Evolutionary conservation across 2,329 filamentous ascomycete species (phyloP).

Genomic region (Hysterium pulicare): DNA sequence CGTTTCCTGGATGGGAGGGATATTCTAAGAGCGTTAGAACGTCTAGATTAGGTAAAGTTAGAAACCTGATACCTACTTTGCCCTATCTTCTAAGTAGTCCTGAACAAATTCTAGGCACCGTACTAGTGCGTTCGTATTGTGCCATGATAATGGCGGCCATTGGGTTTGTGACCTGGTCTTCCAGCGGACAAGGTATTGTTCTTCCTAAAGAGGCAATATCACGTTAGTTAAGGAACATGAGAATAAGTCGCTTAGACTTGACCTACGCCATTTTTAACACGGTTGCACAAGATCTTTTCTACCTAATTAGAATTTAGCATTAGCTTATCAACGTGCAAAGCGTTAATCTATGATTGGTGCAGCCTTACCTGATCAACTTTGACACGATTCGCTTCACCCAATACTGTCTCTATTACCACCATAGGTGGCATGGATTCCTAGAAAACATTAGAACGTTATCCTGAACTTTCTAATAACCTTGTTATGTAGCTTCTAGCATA

Average conservation of each 20-base stretch:
- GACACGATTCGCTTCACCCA: constrained; percentile 18
- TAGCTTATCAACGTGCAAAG: background rate
- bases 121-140: constrained; percentile 38
- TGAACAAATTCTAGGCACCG: constrained; percentile 41
- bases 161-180: constrained; percentile 10
- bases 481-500: no score
- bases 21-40: background rate
- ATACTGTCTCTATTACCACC: constrained; percentile 24
- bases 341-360: background rate
- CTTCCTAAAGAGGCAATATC: constrained; percentile 27
- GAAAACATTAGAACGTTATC: constrained; percentile 9
- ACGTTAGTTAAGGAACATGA: constrained; percentile 10
- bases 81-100: constrained; percentile 36
- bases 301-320: constrained; percentile 14
- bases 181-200: constrained; percentile 46
- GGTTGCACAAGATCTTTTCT: constrained; percentile 24
- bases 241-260: background rate
- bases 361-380: constrained; percentile 20
- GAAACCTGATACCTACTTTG: constrained; percentile 17
- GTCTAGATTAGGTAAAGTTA: background rate
- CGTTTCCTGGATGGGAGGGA: constrained; percentile 16
- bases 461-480: background rate
- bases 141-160: constrained; percentile 42
- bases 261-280: constrained; percentile 22
- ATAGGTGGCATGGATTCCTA: constrained; percentile 20